phyloP scores from a whole-genome alignment of 2,329 filamentous ascomycete species.

The Celoporthe dispersa region DNA sequence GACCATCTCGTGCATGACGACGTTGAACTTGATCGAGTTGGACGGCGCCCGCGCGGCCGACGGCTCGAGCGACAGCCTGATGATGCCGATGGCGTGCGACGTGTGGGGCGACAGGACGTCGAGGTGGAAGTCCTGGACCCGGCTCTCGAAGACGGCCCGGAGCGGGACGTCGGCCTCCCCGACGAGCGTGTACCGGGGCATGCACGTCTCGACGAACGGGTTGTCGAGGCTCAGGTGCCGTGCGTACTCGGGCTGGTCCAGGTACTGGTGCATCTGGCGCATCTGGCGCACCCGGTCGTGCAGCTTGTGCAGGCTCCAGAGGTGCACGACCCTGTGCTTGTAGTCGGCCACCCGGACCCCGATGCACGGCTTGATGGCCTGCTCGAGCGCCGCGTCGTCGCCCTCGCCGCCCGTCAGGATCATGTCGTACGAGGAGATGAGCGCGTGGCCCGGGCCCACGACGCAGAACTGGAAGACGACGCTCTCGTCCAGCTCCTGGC shows the following conservation, averaged over 20 bases:
- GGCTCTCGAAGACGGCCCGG: constrained; percentile 88
- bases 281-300: constrained; percentile 86
- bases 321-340: constrained; percentile 79
- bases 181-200: constrained; percentile 89
- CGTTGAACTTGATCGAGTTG: constrained; percentile 95
- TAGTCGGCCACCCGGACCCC: constrained; percentile 91
- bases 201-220: constrained; percentile 87
- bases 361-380: constrained; percentile 85
- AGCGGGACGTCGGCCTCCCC: constrained; percentile 93
- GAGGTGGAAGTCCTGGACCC: constrained; percentile 90
- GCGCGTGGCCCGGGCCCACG: constrained; percentile 83
- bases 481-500: constrained; percentile 90
- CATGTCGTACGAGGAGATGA: constrained; percentile 95
- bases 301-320: constrained; percentile 95
- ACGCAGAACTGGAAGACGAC: constrained; percentile 95
- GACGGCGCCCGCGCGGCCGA: constrained; percentile 91
- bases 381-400: constrained; percentile 78
- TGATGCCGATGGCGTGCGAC: constrained; percentile 84
- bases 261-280: constrained; percentile 96
- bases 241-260: constrained; percentile 92
- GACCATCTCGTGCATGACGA: constrained; percentile 94
- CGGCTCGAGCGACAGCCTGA: constrained; percentile 89
- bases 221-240: constrained; percentile 92
- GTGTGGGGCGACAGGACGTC: constrained; percentile 94
- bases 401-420: constrained; percentile 91